Conservation (phyloP, 73 alveolate species). For the Uronychia binucleata region DNA sequence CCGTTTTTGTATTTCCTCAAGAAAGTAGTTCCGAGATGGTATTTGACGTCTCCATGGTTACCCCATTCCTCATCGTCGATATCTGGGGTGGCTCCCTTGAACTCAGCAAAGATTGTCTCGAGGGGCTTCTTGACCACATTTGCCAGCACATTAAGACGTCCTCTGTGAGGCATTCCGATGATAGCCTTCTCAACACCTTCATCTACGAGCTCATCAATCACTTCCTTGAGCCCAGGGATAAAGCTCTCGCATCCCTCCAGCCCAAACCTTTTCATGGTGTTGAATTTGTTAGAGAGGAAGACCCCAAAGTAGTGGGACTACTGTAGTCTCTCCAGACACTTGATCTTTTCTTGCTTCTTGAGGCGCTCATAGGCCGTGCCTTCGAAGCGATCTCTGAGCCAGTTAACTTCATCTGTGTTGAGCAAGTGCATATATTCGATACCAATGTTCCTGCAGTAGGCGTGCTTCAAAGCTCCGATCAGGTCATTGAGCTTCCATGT, state of each 20-base stretch:
- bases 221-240: constrained; percentile 79
- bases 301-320: constrained; percentile 70
- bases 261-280: constrained; percentile 90
- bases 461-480: constrained; percentile 60
- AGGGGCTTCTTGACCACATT: constrained; percentile 78
- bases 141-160: constrained; percentile 88
- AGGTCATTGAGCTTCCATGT: constrained; percentile 82
- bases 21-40: constrained; percentile 76
- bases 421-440: constrained; percentile 88
- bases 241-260: constrained; percentile 84
- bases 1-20: constrained; percentile 41
- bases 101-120: constrained; percentile 67
- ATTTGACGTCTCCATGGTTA: constrained; percentile 79
- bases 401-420: constrained; percentile 68
- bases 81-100: constrained; percentile 37
- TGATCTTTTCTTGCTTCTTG: constrained; percentile 51
- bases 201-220: constrained; percentile 77
- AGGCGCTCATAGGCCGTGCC: constrained; percentile 51
- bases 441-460: constrained; percentile 82
- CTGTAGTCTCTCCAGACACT: constrained; percentile 62
- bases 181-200: constrained; percentile 78
- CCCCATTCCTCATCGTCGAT: constrained; percentile 55
- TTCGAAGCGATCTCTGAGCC: constrained; percentile 83
- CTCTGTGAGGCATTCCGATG: constrained; percentile 97
- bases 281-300: constrained; percentile 76